Evolutionary conservation across 2,329 filamentous ascomycete species (phyloP), one percentile per base, ranked within the genome.

Genomic region (Exophiala phaeomuriformis): DNA sequence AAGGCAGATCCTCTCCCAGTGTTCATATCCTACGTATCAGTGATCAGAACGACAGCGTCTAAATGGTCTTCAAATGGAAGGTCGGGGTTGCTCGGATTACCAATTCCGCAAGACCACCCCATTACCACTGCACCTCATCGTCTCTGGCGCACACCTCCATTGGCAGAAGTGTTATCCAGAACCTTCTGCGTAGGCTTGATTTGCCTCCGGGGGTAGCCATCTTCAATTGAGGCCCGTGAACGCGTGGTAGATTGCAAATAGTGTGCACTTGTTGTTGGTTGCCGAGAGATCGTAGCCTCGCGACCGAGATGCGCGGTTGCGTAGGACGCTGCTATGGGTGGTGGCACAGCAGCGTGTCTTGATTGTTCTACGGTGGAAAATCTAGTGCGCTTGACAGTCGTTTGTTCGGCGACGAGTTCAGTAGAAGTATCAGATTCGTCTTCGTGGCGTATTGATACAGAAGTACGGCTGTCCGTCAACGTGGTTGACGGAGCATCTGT

Each of bases 381-480:
- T 52, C 43, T 47, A 42, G 42, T 41, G 12, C 43, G 29, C 9
- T 52, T 52, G 43, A 35, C 5, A 42, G 50, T 52, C 43, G 43
- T 52, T 41, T 47, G 7, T 35, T 47, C 50, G 19, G 50, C 31
- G 44, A 32, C 12, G 47, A 46, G 32, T 19, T 55, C 45, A 27
- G 44, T 28, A 4, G 51, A 53, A 36, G 49, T 51, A 35, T 51
- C 39, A n/a, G 49, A 51, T 33, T 30, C 7, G 31, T 51, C 49
- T 45, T 39, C 36, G 5, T 51, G 44, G 36, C 42, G 36, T 12
- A 31, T 12, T 51, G 52, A 51, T 30, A 51, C 35, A 3, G 47
- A 45, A 3, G 39, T 51, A 37, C 40, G 33, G 48, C 47, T 50
- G 40, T 50, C 32, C n/a, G 52, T 45, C 8, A 36, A 32, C 7